Evolutionary conservation across 1,284 basidiomycete genomes (phyloP), one percentile per base, ranked within the genome.

Genomic region (Cutaneotrichosporon cutaneum): DNA sequence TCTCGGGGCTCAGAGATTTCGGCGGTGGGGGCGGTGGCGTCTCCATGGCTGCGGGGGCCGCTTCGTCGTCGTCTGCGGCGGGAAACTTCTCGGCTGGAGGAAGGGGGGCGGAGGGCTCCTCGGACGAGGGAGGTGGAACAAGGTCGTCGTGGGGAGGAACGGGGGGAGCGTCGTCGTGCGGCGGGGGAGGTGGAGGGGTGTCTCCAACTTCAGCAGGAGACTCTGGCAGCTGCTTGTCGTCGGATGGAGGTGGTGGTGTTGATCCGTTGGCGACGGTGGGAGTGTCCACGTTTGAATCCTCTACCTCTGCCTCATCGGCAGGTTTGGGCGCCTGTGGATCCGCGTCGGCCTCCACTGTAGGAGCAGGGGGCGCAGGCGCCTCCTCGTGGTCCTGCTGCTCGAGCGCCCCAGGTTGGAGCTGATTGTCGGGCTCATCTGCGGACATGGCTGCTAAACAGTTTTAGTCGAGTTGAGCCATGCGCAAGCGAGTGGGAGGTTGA

Each of bases 1-100:
- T 62, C 18, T 9, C 27, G 16, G 56, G 44, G 39, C 39, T 57
- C 14, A 42, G 32, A 4, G 33, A 5, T 36, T 63, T 63, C 9
- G 58, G 50, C 13, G 62, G 62, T 11, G 54, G 62, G 5, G 58
- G 50, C 6, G 62, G 62, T 13, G 62, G 54, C 11, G n/a, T 4
- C 33, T 63, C 61, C 33, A 51, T 51, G 27, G 13, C 48, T 16
- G 4, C 26, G 33, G 21, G 10, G 27, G 27, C 48, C 48, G 9
- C n/a, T 44, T 14, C 9, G 50, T 52, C 30, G 44, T 24, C n/a
- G 30, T 22, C 30, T 5, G 13, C 16, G 10, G 22, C 21, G 53
- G 21, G 11, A n/a, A n/a, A n/a, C 7, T 24, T 30, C 45, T 10
- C 36, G 24, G 32, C 35, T 13, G 30, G 13, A 14, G 35, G 39